phyloP scores from a whole-genome alignment of 768 basidiomycete genomes.

The Gautieria morchelliformis region DNA sequence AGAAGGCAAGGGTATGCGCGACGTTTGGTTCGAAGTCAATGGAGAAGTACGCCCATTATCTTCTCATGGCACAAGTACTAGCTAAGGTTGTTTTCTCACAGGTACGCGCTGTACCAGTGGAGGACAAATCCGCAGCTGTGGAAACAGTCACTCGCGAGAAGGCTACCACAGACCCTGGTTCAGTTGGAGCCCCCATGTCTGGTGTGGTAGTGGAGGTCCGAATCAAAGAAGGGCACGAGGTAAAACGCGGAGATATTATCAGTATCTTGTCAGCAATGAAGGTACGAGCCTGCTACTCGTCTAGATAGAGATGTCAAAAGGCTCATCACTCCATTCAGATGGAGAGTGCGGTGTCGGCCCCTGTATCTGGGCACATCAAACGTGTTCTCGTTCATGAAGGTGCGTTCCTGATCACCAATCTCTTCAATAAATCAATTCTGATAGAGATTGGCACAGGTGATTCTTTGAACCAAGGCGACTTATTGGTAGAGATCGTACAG shows the following conservation, averaged over 20 bases:
- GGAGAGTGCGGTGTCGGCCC: conserved; percentile 95
- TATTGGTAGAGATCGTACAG: conserved; percentile 82
- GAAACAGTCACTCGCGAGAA: conserved; percentile 92
- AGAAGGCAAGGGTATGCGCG: conserved; percentile 83
- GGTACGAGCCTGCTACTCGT: conserved; percentile 33
- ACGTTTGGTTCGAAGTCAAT: conserved; percentile 98
- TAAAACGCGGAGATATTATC: conserved; percentile 96
- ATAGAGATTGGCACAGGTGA: conserved; percentile 46
- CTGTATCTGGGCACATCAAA: conserved; percentile 94
- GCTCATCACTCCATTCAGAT: conserved; percentile 44
- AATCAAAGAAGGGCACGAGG: conserved; percentile 95
- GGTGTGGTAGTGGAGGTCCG: conserved; percentile 97
- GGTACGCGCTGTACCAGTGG: conserved; percentile 91
- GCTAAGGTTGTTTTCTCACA: conserved; percentile 23
- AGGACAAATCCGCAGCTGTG: conserved; percentile 95
- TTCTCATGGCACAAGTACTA: neutral
- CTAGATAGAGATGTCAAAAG: neutral
- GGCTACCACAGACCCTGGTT: conserved; percentile 88
- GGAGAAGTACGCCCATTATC: conserved; percentile 57
- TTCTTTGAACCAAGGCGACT: conserved; percentile 89
- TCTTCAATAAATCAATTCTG: neutral
- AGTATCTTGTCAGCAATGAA: conserved; percentile 77
- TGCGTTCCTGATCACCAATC: conserved; percentile 16
- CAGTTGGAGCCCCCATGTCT: conserved; percentile 96
- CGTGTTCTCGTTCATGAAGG: conserved; percentile 87